These are phyloP conservation scores for Leccinum pellstonianum DNA, from an alignment of 768 basidiomycete species.

Conservation along the genomic window DNA sequence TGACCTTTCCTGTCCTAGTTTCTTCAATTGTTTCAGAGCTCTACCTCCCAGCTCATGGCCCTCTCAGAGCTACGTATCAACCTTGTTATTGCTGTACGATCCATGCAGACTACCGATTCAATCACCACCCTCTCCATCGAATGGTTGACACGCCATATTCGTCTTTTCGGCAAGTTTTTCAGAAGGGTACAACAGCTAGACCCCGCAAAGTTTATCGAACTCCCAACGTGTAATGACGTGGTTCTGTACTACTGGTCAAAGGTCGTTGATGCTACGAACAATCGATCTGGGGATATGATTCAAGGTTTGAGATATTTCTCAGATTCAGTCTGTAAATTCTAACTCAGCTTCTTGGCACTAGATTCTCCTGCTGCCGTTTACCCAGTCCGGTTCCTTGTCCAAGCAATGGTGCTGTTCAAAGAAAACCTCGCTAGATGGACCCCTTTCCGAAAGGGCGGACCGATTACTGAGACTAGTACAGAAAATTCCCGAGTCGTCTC, in stretches of 20 bases:
- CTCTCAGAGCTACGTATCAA: conserved; percentile 58
- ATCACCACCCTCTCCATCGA: conserved; percentile 48
- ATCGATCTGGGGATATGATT: conserved; percentile 48
- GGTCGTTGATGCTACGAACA: conserved; percentile 65
- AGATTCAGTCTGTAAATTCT: not conserved
- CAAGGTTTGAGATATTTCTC: conserved; percentile 44
- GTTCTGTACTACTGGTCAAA: conserved; percentile 82
- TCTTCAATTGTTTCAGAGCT: conserved; percentile 57
- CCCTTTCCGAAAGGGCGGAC: conserved; percentile 58
- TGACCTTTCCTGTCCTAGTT: conserved; percentile 42
- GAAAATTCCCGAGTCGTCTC: conserved; percentile 1
- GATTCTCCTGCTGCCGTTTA: conserved; percentile 64
- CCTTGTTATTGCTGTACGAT: conserved; percentile 45
- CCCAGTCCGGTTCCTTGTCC: conserved; percentile 78
- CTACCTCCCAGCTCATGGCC: conserved; percentile 52
- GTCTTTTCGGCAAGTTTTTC: conserved; percentile 78
- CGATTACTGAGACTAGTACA: conserved; percentile 58
- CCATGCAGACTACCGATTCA: conserved; percentile 34
- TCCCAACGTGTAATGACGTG: conserved; percentile 63
- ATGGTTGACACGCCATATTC: conserved; percentile 64
- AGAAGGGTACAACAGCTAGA: conserved; percentile 68
- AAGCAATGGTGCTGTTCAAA: conserved; percentile 84
- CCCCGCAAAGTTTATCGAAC: conserved; percentile 53
- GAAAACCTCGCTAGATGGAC: conserved; percentile 81
- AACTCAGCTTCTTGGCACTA: conserved; percentile 25